Evolutionary conservation across 163 green algal genomes (phyloP).

Genomic region (Scenedesmus sp.): DNA sequence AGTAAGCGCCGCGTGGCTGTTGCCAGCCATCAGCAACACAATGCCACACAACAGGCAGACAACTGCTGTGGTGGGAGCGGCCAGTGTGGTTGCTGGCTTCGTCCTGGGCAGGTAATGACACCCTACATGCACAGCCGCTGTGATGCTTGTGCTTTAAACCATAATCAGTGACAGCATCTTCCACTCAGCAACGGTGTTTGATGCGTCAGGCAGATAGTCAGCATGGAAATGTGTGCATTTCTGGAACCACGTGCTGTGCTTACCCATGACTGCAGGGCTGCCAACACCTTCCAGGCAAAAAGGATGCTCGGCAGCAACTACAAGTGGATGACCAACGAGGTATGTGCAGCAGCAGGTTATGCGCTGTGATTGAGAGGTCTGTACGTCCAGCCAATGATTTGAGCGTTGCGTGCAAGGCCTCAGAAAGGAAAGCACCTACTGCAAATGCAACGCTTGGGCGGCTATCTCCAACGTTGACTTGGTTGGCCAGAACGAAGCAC

Average conservation of each 20-base stretch:
- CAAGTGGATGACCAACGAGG: constrained; percentile 56
- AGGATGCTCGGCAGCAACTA: constrained; percentile 60
- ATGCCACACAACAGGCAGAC: background rate
- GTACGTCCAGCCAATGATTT: background rate
- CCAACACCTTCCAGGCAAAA: constrained; percentile 1
- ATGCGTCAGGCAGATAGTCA: background rate
- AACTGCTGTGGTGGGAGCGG: constrained; percentile 2
- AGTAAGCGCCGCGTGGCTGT: background rate
- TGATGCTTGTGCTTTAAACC: background rate
- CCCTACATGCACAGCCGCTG: background rate
- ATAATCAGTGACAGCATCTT: too few relatives aligned
- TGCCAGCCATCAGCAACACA: background rate
- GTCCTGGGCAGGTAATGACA: background rate
- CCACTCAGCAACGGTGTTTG: too few relatives aligned
- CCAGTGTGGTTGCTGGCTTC: background rate
- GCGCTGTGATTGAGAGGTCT: background rate
- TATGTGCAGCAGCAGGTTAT: background rate
- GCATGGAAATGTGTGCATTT: background rate
- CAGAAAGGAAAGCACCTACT: background rate
- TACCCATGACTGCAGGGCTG: background rate
- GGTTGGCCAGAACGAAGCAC: background rate
- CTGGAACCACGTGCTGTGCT: background rate
- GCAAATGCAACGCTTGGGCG: background rate
- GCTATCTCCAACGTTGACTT: too few relatives aligned
- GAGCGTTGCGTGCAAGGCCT: background rate